Percentiles rank a stretch among this genome's conserved stretches.
These are phyloP conservation scores for Xylaria scruposa DNA, from an alignment of 495 filamentous ascomycete species.

Conservation along the genomic window DNA sequence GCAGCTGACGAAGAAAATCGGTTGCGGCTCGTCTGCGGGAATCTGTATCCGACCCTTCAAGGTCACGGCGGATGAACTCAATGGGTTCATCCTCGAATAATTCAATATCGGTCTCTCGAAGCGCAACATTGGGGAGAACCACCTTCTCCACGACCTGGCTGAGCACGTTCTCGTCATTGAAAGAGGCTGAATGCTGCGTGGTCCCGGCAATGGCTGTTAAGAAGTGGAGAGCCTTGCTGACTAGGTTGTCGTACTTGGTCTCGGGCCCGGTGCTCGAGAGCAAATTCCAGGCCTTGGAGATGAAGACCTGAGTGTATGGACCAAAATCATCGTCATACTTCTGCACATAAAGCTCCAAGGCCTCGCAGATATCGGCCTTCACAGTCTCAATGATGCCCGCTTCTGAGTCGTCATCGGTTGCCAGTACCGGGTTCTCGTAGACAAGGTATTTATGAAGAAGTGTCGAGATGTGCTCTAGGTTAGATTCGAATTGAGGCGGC, in stretches of 20 bases:
- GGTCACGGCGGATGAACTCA: slow-evolving; percentile 93
- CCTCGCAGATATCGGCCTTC: slow-evolving; percentile 92
- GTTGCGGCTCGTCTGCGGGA: slow-evolving; percentile 90
- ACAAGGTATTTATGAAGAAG: slow-evolving; percentile 91
- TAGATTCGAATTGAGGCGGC: slow-evolving; percentile 88
- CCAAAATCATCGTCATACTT: slow-evolving; percentile 96
- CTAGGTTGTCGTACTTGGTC: slow-evolving; percentile 93
- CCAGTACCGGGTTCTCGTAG: slow-evolving; percentile 82
- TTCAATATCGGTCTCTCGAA: slow-evolving; percentile 92
- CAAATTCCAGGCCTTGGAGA: slow-evolving; percentile 87
- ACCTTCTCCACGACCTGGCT: slow-evolving; percentile 92
- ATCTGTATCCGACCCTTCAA: slow-evolving; percentile 95
- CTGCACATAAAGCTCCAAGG: slow-evolving; percentile 81
- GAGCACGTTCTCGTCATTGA: slow-evolving; percentile 79
- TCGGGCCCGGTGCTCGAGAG: slow-evolving; percentile 84
- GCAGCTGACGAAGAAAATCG: slow-evolving; percentile 86
- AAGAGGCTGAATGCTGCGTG: slow-evolving; percentile 76
- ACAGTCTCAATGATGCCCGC: slow-evolving; percentile 81
- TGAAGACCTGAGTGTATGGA: slow-evolving; percentile 76
- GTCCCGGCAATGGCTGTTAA: slow-evolving; percentile 85
- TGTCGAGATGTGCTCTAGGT: slow-evolving; percentile 73
- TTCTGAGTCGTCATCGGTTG: slow-evolving; percentile 85
- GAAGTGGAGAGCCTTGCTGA: slow-evolving; percentile 92
- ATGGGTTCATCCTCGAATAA: slow-evolving; percentile 98
- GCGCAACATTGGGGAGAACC: slow-evolving; percentile 86